Evolutionary conservation across 2,329 filamentous ascomycete genomes (phyloP).

Genomic region (Fusarium brachygibbosum): DNA sequence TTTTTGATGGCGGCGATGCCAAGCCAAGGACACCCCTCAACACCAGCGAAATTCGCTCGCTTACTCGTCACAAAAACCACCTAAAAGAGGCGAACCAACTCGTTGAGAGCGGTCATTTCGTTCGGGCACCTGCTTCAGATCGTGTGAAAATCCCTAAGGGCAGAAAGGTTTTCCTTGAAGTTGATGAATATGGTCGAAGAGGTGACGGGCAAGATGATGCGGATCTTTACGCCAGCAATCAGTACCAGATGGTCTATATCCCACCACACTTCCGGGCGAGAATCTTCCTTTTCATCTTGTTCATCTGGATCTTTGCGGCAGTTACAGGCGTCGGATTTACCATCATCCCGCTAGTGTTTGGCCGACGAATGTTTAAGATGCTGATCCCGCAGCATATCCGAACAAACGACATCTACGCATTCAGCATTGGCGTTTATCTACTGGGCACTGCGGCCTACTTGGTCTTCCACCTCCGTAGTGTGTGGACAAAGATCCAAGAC

Average conservation of each 20-base stretch:
- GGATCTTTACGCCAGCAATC: conserved; percentile 67
- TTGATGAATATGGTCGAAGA: conserved; percentile 75
- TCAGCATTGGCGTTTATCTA: conserved; percentile 89
- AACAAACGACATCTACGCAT: conserved; percentile 96
- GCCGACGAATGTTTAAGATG: conserved; percentile 80
- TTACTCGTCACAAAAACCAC: conserved; percentile 58
- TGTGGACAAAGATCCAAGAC: conserved; percentile 52
- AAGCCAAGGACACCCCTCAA: conserved; percentile 58
- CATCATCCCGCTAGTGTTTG: conserved; percentile 87
- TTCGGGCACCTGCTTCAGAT: conserved; percentile 93
- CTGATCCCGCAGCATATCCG: conserved; percentile 78
- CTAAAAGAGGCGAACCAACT: conserved; percentile 68
- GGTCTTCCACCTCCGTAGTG: conserved; percentile 63
- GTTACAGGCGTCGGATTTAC: conserved; percentile 87
- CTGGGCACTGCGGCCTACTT: conserved; percentile 77
- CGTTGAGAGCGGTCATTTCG: conserved; percentile 81
- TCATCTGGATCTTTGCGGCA: conserved; percentile 94
- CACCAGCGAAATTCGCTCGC: conserved; percentile 53
- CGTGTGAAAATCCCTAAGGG: conserved; percentile 94
- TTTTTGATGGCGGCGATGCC: conserved; percentile 63
- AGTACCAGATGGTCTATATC: conserved; percentile 81
- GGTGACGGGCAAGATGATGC: conserved; percentile 66
- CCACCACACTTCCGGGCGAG: conserved; percentile 87
- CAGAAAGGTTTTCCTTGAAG: conserved; percentile 80
- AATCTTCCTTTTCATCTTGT: conserved; percentile 86